Percentiles rank a stretch among this genome's conserved stretches.
Conservation (phyloP, 192 early-diverging fungal species). For the Phycomyces nitens region DNA sequence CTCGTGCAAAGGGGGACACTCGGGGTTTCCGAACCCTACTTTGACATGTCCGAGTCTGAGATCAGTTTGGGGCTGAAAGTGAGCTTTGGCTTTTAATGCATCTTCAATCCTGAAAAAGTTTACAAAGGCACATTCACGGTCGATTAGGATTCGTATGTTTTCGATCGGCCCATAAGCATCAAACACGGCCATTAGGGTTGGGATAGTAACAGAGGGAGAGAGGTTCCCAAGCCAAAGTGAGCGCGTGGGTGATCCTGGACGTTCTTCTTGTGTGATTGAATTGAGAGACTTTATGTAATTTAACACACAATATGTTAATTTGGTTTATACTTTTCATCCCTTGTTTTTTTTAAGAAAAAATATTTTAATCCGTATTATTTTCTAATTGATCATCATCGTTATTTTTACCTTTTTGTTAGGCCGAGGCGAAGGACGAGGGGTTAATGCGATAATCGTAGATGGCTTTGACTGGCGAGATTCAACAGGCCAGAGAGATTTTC, state of each 20-base stretch:
- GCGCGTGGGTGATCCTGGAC: constrained; percentile 60
- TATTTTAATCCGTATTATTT: too few relatives aligned
- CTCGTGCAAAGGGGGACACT: constrained; percentile 22
- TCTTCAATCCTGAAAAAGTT: constrained; percentile 86
- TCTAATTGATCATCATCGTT: too few relatives aligned
- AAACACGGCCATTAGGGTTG: constrained; percentile 78
- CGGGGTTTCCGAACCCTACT: constrained; percentile 81
- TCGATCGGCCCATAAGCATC: constrained; percentile 89
- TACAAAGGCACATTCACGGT: constrained; percentile 95
- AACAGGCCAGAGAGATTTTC: neutral
- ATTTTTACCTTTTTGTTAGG: too few relatives aligned
- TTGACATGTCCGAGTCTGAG: constrained; percentile 67
- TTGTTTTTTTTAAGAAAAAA: too few relatives aligned
- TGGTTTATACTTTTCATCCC: too few relatives aligned
- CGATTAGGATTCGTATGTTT: constrained; percentile 79
- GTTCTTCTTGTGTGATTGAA: too few relatives aligned
- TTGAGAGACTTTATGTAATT: too few relatives aligned
- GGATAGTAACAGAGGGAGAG: constrained; percentile 67
- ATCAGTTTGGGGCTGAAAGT: constrained; percentile 65
- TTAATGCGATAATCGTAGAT: too few relatives aligned
- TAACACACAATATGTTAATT: too few relatives aligned
- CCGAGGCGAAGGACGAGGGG: too few relatives aligned
- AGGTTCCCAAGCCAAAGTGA: constrained; percentile 95
- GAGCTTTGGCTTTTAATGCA: constrained; percentile 76
- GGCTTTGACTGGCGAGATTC: too few relatives aligned